Conservation (phyloP, 1,139 yeast species). For the Zygosaccharomyces sapae region DNA sequence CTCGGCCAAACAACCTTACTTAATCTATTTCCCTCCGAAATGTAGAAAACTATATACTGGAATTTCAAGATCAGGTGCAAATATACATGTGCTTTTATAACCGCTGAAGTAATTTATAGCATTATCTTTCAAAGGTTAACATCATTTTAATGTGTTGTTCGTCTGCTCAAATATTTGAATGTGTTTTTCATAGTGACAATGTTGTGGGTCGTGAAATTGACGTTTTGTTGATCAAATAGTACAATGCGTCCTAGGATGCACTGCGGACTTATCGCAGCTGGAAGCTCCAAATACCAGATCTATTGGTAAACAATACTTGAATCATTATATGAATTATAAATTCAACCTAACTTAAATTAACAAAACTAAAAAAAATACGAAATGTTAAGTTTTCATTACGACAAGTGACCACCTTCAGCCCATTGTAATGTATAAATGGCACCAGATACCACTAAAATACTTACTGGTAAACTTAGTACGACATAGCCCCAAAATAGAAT, state of each 20-base stretch:
- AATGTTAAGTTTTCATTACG: background rate
- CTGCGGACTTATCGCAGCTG: background rate
- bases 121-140: too few relatives aligned
- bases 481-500: constrained; percentile 77
- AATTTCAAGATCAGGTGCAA: background rate
- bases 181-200: too few relatives aligned
- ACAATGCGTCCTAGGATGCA: background rate
- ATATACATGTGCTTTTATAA: too few relatives aligned
- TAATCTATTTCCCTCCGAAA: background rate
- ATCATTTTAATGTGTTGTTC: too few relatives aligned
- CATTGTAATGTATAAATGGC: constrained; percentile 46
- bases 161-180: too few relatives aligned
- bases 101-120: too few relatives aligned
- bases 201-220: background rate
- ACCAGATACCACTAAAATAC: constrained; percentile 63
- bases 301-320: background rate
- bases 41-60: background rate
- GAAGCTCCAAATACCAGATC: background rate
- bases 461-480: constrained; percentile 66
- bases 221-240: background rate
- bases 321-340: too few relatives aligned
- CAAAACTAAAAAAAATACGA: background rate
- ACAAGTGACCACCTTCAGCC: constrained; percentile 27
- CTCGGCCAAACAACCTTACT: constrained; percentile 20
- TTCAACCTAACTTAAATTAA: too few relatives aligned